Base-by-base conservation (phyloP, 2,329 filamentous ascomycete species). In the Fusarium compactum region DNA sequence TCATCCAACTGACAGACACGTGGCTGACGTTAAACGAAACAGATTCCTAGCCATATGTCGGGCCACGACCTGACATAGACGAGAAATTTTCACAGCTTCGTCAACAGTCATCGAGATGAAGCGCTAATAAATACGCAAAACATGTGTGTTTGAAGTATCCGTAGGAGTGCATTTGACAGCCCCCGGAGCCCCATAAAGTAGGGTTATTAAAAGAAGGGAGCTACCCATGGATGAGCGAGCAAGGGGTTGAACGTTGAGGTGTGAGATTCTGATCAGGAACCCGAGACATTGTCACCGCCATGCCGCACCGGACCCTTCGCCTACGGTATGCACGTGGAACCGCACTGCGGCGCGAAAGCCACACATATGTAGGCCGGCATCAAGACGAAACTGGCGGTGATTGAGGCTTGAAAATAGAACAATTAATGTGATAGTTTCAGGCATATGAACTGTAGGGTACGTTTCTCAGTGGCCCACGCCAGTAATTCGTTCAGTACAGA, bases 211-310 rank as follows among this genome's bases (percentile, higher is more conserved):
- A 27, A 52, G 30, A 60, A 63, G 62, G 45, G 34, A 67, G 52
- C 62, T 47, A 65, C 30, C 30, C 50, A 66, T 43, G 45, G 54
- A 45, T 52, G 53, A 62, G 47, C 16, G 55, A 68, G 30, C 67
- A 70, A 65, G 67, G 50, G 51, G 44, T 68, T 32, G 20, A 20
- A 38, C 51, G 58, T 60, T 54, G 58, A 67, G 62, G 67, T 57
- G 51, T 48, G 56, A 47, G 58, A 60, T 61, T 71, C 58, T 65
- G 69, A 62, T 65, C 73, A 73, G 73, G 71, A 75, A 75, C 73
- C 71, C 73, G 73, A 75, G 70, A 75, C 73, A 75, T 70, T 70
- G 71, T 74, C 70, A 75, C 73, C 73, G 73, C 73, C 61, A 73
- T 62, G 62, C 58, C 60, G 48, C 63, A 58, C 63, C 65, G 65